A percentile compares a stretch with the other conserved stretches of the same genome.
phyloP scores from a whole-genome alignment of 169 alveolate species.

The Cryptosporidium meleagridis region DNA sequence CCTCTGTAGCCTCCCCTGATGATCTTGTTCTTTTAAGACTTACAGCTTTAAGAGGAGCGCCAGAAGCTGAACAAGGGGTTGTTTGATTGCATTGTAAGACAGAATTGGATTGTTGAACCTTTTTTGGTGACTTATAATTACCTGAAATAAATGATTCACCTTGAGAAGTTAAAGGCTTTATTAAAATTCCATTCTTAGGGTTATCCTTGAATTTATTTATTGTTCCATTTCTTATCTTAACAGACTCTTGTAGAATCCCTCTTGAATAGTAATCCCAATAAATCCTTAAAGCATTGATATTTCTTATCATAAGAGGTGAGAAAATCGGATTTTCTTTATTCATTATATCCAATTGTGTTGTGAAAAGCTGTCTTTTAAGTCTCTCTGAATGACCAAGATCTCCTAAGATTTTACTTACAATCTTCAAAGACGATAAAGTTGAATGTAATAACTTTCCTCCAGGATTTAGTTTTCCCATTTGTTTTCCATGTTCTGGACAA shows the following conservation, averaged over 20 bases:
- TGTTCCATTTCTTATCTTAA: slow-evolving; percentile 28
- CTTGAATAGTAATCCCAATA: slow-evolving; percentile 13
- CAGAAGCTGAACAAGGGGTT: not conserved
- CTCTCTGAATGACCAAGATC: slow-evolving; percentile 3
- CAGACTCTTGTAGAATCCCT: slow-evolving; percentile 35
- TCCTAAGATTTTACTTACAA: slow-evolving; percentile 30
- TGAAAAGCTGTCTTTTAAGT: slow-evolving; percentile 14
- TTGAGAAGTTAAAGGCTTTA: not conserved
- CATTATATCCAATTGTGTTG: slow-evolving; percentile 41
- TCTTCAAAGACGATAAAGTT: slow-evolving; percentile 25
- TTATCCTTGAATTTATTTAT: slow-evolving; percentile 45
- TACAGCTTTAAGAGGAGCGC: not conserved
- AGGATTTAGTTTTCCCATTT: slow-evolving; percentile 32
- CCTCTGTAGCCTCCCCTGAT: slow-evolving; percentile 55
- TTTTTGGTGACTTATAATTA: not conserved
- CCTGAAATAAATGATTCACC: not conserved
- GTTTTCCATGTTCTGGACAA: slow-evolving; percentile 62
- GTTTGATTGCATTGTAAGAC: not conserved
- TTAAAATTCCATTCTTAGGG: not conserved
- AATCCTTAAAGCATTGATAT: not conserved
- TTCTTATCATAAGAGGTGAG: slow-evolving; percentile 36
- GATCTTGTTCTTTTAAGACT: slow-evolving; percentile 46
- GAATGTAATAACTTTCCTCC: slow-evolving; percentile 48
- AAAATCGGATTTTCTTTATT: slow-evolving; percentile 33
- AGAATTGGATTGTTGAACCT: not conserved